Percentiles rank a stretch among this genome's conserved stretches.
These are phyloP conservation scores for Saccharum hybrid DNA, from an alignment of 202 grass and related monocot genomes.

Conservation along the genomic window DNA sequence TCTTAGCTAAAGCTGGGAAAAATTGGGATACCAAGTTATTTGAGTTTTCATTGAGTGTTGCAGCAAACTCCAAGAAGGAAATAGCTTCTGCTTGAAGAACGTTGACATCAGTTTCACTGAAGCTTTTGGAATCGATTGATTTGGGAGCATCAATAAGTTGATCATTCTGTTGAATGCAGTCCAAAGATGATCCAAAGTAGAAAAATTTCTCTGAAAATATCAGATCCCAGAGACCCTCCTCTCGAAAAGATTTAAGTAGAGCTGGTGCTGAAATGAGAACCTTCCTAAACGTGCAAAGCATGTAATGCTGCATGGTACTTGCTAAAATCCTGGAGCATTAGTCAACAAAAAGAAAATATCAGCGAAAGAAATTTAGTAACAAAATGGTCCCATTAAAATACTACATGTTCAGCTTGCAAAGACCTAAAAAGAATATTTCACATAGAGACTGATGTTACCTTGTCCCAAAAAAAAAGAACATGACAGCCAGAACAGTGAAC, in stretches of 20 bases:
- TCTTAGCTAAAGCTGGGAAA: constrained; percentile 27
- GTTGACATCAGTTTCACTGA: constrained; percentile 56
- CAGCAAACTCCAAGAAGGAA: constrained; percentile 98
- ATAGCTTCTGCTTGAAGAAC: constrained; percentile 91
- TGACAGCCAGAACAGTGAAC: constrained; percentile 25
- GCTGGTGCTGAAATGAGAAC: constrained; percentile 92
- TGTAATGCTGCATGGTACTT: constrained; percentile 86
- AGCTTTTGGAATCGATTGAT: constrained; percentile 39
- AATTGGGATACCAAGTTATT: constrained; percentile 79
- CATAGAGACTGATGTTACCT: constrained; percentile 8
- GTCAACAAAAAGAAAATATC: constrained; percentile 27
- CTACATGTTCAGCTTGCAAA: constrained; percentile 30
- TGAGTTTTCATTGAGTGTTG: constrained; percentile 79
- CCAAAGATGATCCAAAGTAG: constrained; percentile 70
- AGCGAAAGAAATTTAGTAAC: constrained; percentile 36
- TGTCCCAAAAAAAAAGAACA: constrained; percentile 15
- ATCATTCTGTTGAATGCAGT: constrained; percentile 49
- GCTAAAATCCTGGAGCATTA: constrained; percentile 77
- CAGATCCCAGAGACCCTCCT: constrained; percentile 89
- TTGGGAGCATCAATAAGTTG: constrained; percentile 45
- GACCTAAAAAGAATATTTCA: constrained; percentile 10
- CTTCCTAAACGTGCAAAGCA: constrained; percentile 85
- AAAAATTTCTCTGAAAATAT: constrained; percentile 98
- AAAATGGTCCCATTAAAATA: background rate
- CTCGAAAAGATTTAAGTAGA: constrained; percentile 80